Base-by-base conservation (phyloP, 768 basidiomycete species). In the Amyloporia xantha region DNA sequence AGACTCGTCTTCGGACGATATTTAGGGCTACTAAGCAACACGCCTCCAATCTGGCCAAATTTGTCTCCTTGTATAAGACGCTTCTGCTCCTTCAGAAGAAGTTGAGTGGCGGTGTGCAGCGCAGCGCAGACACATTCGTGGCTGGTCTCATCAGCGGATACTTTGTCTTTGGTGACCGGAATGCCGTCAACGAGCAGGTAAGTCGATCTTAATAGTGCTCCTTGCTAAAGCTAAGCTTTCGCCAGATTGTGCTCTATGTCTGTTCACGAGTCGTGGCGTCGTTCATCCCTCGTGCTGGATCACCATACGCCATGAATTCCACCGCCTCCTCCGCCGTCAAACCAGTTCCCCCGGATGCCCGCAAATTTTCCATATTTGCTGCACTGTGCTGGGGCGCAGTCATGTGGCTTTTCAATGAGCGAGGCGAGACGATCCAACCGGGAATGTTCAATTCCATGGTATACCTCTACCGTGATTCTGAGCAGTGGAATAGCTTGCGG, bases 371-470 rank as follows among this genome's bases (percentile, higher is more conserved):
- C 1, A 61, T 88, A 39, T 92, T 94, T 53, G 88, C 93, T 2
- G 90, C 93, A 0, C 56, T 97, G 12, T 78, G 84, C 26, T 98
- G 96, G 96, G 96, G 91, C 38, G 77, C 86, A 6, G 94, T 97
- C 40, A 97, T 99, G 95, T 99, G 86, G 79, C 70, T 96, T 52
- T 98, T 94, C 77, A 76, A 83, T 60, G 75, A 96, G 65, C 75
- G 80, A 19, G 82, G 88, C 42, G 86, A 97, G 68, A 84, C 83
- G n/a, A 81, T 99, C 52, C 93, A 98, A 60, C 90, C 91, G 15
- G 96, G 94, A 49, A 91, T 97, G 91, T 92, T 91, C 72, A 90
- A 81, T 70, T 89, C 87, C 15, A 97, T 96, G 94, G 79, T 77
- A 49, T 99, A 98, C 67, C 75, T 99, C 33, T 99, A 98, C 70